Base-by-base conservation (phyloP, 169 alveolate genomes). In the Toxoplasma gondii region DNA sequence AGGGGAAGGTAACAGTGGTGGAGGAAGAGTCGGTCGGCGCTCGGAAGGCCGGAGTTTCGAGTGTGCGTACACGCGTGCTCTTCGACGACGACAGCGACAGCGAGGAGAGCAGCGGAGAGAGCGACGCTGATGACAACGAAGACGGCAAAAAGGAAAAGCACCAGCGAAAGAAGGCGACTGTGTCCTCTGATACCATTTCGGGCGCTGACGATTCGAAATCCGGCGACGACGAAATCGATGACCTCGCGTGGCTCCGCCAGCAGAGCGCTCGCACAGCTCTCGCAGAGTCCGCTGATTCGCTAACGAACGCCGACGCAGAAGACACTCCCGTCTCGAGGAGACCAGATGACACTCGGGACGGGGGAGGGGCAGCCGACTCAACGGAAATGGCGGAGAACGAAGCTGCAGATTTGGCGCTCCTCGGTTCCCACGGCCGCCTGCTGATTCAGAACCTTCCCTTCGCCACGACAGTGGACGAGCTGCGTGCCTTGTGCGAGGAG, bases 371-470 rank as follows among this genome's bases (percentile, higher is more conserved):
- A 29, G 74, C 17, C n/a, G 70, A 22, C 34, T 88, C 58, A n/a
- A 17, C 34, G 90, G 74, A 31, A 38, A 34, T 29, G 34, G 92
- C 39, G 22, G 27, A 27, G 84, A 27, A 74, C 49, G 84, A 27
- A 34, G 84, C 10, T 0, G 27, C 12, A 1, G 49, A 31, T 31
- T 38, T n/a, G 29, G 92, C 58, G 82, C 95, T 92, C 86, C 96
- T 96, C 22, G 94, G 43, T 45, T 96, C 87, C 74, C 92, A 96
- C 80, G 97, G 96, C 53, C 96, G 99, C 91, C 95, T 98, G 74
- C 94, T 98, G 88, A 80, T 98, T 53, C 95, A 97, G 96, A 98
- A 98, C 95, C 96, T 98, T 39, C 99, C 99, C 31, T 98, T 97
- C 97, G 95, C 95, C 54, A 97, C 98, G 64, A 97, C 98, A 58